Base-by-base conservation (phyloP, 2,329 filamentous ascomycete genomes). In the Penicillium paneum region DNA sequence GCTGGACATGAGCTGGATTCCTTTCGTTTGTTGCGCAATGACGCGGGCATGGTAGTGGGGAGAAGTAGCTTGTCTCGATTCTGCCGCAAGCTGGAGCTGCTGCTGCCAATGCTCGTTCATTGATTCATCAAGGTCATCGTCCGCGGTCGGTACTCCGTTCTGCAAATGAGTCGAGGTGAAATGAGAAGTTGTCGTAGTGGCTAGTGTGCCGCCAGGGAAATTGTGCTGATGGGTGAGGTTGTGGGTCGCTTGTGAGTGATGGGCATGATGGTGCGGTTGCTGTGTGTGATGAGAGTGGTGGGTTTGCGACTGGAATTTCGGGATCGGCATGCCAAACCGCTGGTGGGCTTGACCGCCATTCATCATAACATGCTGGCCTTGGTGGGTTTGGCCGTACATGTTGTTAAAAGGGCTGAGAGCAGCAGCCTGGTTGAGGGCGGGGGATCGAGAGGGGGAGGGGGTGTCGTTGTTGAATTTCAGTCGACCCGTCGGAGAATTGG, bases 51-150 rank as follows among this genome's bases (percentile, higher is more conserved):
- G 92, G 72, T 94, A 80, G 81, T 90, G 78, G 71, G 83, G 81
- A 81, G 88, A 74, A 79, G 85, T 77, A 78, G 85, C 78, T 83
- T 90, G 66, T 52, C 83, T 78, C 41, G 90, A 85, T 59, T 91
- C 88, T 62, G 92, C 89, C 59, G 87, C 88, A 66, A 92, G 77
- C 58, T 89, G 86, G 61, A 96, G 75, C 75, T 99, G 94, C 69
- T 94, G 88, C 60, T 88, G 86, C 92, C 92, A 97, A 73, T 96
- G 89, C 61, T 85, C 82, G 60, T 79, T 84, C 61, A 81, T 78
- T n/a, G 81, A 78, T 57, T 85, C 83, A 59, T 78, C 79, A 26
- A 82, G 69, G 31, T 79, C 79, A 57, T 80, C 81, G 60, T 84
- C 81, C 55, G 78, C 79, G 42, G 74, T 74, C 7, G 82, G 79